Evolutionary conservation across 2,329 filamentous ascomycete genomes (phyloP).

Genomic region (Arthrinium phaeospermum): DNA sequence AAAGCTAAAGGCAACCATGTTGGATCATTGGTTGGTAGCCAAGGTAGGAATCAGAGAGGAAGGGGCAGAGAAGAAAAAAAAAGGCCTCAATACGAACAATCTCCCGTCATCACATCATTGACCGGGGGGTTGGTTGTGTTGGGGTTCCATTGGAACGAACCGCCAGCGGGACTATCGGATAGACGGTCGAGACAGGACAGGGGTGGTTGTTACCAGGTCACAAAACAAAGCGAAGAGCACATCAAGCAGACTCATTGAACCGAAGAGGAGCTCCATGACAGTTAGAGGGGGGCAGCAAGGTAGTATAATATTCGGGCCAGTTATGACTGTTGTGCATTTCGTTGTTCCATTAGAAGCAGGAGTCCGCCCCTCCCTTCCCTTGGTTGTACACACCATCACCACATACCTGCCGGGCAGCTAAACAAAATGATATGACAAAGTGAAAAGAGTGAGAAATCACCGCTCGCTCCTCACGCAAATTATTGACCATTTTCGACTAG

Average conservation of each 20-base stretch:
- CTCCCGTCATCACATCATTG: slow-evolving; percentile 1
- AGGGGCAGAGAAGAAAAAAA: background rate
- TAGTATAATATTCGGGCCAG: background rate
- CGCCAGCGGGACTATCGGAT: background rate
- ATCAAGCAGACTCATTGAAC: background rate
- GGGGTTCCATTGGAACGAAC: background rate
- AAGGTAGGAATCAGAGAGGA: background rate
- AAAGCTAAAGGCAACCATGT: background rate
- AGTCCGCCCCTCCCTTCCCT: background rate
- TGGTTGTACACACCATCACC: background rate
- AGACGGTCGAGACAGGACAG: background rate
- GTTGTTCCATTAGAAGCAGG: background rate
- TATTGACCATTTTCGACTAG: background rate
- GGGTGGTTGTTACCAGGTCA: slow-evolving; percentile 6
- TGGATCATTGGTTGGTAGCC: background rate
- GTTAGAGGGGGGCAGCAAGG: background rate
- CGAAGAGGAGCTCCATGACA: background rate
- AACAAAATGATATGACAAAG: background rate
- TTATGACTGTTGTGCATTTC: background rate
- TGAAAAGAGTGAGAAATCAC: background rate
- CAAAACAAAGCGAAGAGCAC: background rate
- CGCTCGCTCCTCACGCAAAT: background rate
- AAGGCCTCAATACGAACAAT: slow-evolving; percentile 9
- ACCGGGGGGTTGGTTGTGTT: background rate
- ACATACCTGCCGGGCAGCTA: background rate